phyloP scores from a whole-genome alignment of 2,329 filamentous ascomycete genomes.

The Celoporthe dispersa region DNA sequence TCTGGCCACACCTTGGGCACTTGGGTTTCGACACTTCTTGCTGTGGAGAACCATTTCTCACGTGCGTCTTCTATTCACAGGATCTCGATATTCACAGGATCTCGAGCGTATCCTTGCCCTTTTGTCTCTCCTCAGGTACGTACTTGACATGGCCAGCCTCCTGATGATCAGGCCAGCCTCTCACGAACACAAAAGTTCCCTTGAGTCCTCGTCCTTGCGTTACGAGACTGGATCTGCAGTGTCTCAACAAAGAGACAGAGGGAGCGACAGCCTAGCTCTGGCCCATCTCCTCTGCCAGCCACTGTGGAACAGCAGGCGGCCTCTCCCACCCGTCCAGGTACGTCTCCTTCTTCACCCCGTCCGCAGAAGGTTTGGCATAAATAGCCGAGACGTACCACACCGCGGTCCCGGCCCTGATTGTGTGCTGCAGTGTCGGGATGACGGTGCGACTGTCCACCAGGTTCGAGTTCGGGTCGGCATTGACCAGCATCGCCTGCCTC shows the following conservation, averaged over 20 bases:
- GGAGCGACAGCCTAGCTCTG: not conserved
- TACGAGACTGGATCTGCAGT: slow-evolving; percentile 8
- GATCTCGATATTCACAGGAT: not conserved
- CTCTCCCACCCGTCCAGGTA: slow-evolving; percentile 65
- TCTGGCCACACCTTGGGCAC: too few relatives aligned
- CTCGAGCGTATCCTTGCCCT: not conserved
- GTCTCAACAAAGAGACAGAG: not conserved
- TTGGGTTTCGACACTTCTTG: too few relatives aligned
- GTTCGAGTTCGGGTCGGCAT: slow-evolving; percentile 81
- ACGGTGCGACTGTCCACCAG: slow-evolving; percentile 73
- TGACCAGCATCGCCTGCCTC: slow-evolving; percentile 67
- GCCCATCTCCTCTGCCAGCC: slow-evolving; percentile 60
- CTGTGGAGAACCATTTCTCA: too few relatives aligned
- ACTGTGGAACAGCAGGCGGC: slow-evolving; percentile 61
- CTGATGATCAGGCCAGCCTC: not conserved
- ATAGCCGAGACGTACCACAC: slow-evolving; percentile 73
- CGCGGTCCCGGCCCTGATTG: slow-evolving; percentile 59
- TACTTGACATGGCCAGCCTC: not conserved
- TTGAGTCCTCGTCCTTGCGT: not conserved
- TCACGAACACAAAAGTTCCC: not conserved
- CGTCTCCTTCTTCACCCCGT: slow-evolving; percentile 53
- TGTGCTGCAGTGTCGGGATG: slow-evolving; percentile 70
- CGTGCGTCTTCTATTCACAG: not conserved
- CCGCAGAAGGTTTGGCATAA: slow-evolving; percentile 68
- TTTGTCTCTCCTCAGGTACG: not conserved